Evolutionary conservation across 768 basidiomycete species (phyloP).

Genomic region (Daedaleopsis nitida): DNA sequence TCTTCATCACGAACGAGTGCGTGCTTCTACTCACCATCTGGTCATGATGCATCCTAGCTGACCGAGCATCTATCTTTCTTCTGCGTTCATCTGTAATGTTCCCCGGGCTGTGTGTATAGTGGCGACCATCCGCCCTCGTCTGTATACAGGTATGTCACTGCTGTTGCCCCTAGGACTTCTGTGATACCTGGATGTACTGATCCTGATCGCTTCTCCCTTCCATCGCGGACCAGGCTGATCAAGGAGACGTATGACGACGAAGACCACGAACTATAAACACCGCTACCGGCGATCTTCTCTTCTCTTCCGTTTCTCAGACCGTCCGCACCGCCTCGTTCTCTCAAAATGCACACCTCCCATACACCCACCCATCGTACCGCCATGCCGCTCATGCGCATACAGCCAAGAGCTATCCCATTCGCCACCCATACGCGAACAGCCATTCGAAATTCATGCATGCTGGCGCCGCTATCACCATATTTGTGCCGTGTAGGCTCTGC

Average conservation of each 20-base stretch:
- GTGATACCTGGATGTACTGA: slow-evolving; percentile 8
- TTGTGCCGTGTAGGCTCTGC: too few species aligned
- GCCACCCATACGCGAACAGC: too few species aligned
- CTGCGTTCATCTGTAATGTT: background rate
- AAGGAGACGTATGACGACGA: slow-evolving; percentile 97
- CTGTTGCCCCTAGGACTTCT: background rate
- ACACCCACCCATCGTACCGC: too few species aligned
- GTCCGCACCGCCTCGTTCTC: too few species aligned
- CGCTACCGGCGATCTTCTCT: background rate
- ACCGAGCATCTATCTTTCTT: background rate
- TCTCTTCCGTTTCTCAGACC: too few species aligned
- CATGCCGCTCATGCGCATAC: too few species aligned
- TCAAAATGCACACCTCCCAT: too few species aligned
- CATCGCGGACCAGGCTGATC: slow-evolving; percentile 56
- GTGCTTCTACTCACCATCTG: slow-evolving; percentile 34
- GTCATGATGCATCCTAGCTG: background rate
- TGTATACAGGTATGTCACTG: slow-evolving; percentile 69
- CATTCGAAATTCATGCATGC: too few species aligned
- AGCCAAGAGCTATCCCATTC: too few species aligned
- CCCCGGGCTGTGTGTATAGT: slow-evolving; percentile 43
- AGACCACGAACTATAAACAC: slow-evolving; percentile 71
- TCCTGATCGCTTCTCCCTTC: slow-evolving; percentile 9
- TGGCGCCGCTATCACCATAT: too few species aligned
- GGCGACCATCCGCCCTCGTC: slow-evolving; percentile 97
- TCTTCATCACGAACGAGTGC: slow-evolving; percentile 97